Percentiles rank a stretch among this genome's conserved stretches.
Conservation (phyloP, 192 early-diverging fungal species). For the Geranomyces variabilis region DNA sequence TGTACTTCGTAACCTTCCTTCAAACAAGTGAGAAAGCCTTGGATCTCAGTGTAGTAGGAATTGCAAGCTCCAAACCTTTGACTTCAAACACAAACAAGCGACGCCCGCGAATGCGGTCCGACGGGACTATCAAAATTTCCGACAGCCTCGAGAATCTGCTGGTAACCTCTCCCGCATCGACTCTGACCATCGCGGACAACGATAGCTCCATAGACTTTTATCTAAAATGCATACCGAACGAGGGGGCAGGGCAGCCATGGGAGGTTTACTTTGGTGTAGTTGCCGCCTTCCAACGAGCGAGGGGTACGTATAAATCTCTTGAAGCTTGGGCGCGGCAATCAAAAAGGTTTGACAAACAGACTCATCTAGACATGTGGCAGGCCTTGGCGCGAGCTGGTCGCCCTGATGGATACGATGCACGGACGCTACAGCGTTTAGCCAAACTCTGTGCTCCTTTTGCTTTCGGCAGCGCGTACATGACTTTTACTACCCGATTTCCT, state of each 20-base stretch:
- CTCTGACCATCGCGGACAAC: slow-evolving; percentile 6
- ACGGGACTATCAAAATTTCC: slow-evolving; percentile 1
- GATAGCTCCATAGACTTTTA: slow-evolving; percentile 12
- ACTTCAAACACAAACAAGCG: not conserved
- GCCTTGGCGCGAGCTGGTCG: not conserved
- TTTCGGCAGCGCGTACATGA: slow-evolving; percentile 8
- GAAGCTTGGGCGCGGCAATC: slow-evolving; percentile 14
- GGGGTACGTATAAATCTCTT: not conserved
- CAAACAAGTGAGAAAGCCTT: not conserved
- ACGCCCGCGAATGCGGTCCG: slow-evolving; percentile 1
- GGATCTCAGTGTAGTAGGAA: not conserved
- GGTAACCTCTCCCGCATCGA: slow-evolving; percentile 12
- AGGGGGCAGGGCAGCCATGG: slow-evolving; percentile 12
- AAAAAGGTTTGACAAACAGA: slow-evolving; percentile 2
- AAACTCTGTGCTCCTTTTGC: slow-evolving; percentile 10
- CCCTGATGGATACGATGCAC: slow-evolving; percentile 10
- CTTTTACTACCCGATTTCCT: not conserved
- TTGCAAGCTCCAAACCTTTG: not conserved
- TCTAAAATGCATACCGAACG: slow-evolving; percentile 17
- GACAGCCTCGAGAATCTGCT: slow-evolving; percentile 9
- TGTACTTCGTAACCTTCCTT: slow-evolving; percentile 1
- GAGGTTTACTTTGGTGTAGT: slow-evolving; percentile 12
- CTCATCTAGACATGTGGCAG: slow-evolving; percentile 2
- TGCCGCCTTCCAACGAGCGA: slow-evolving; percentile 13
- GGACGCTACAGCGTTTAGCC: slow-evolving; percentile 13